A percentile compares a stretch with the other conserved stretches of the same genome.
phyloP scores from a whole-genome alignment of 306 rosid species.

The Quillaja saponaria region DNA sequence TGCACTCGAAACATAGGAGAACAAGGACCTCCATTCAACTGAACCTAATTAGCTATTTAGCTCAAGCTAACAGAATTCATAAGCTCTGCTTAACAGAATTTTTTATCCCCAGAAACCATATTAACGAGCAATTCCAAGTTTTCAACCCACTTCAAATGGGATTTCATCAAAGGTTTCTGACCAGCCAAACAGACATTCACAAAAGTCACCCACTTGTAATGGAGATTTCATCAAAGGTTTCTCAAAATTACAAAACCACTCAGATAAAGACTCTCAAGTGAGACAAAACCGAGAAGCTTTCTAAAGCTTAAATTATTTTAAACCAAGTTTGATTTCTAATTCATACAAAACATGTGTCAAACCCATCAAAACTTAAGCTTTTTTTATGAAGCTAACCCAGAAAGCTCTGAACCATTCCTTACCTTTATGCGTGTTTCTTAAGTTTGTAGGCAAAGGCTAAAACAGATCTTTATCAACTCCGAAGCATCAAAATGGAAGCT shows the following conservation, averaged over 20 bases:
- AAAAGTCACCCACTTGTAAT: constrained; percentile 8
- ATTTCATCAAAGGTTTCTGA: constrained; percentile 23
- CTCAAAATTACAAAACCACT: constrained; percentile 24
- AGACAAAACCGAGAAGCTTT: constrained; percentile 33
- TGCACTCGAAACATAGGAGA: constrained; percentile 13
- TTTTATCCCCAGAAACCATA: constrained; percentile 15
- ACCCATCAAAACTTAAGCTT: constrained; percentile 2
- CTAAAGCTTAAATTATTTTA: constrained; percentile 37
- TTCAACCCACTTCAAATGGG: constrained; percentile 2
- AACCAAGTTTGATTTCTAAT: constrained; percentile 35
- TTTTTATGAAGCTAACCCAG: constrained; percentile 19
- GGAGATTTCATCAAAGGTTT: constrained; percentile 32
- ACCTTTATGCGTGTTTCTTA: constrained; percentile 55
- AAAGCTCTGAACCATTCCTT: constrained; percentile 35
- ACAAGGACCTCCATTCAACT: constrained; percentile 16
- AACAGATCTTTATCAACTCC: constrained; percentile 55
- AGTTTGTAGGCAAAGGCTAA: constrained; percentile 34
- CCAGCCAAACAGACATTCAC: constrained; percentile 15
- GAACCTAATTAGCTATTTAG: constrained; percentile 27
- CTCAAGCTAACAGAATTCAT: neutral
- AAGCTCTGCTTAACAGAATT: constrained; percentile 4
- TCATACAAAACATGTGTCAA: constrained; percentile 28
- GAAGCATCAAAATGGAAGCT: constrained; percentile 44
- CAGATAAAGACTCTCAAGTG: constrained; percentile 12
- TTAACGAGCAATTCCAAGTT: constrained; percentile 25